A percentile compares a stretch with the other conserved stretches of the same genome.
Evolutionary conservation across 1,284 basidiomycete species (phyloP).

Genomic region (Ceratobasidium papillatum): DNA sequence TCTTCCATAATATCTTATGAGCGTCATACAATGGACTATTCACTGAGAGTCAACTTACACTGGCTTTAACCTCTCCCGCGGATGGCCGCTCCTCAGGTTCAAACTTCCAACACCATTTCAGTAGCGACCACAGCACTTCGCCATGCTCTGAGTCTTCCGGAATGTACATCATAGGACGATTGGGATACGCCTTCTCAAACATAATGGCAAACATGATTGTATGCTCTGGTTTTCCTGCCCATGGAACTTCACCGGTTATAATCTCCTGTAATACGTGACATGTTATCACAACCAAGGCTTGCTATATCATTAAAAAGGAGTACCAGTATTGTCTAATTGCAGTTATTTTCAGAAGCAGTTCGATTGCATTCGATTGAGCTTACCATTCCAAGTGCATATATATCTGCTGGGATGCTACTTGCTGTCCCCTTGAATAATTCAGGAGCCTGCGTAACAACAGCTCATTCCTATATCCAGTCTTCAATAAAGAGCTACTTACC

Average conservation of each 20-base stretch:
- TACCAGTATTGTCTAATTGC: too few species aligned
- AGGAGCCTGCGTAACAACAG: neutral
- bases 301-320: too few species aligned
- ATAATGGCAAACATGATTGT: neutral
- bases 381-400: constrained; percentile 17
- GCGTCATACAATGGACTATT: too few species aligned
- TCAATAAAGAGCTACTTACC: neutral
- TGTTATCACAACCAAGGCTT: too few species aligned
- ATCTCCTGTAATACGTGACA: neutral
- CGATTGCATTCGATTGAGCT: neutral
- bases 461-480: neutral
- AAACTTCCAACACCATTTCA: neutral
- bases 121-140: neutral
- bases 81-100: neutral
- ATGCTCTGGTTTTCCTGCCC: neutral
- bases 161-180: neutral
- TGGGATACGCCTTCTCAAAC: neutral
- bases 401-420: neutral
- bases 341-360: too few species aligned
- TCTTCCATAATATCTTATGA: too few species aligned
- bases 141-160: neutral
- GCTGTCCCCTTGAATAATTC: neutral
- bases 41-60: too few species aligned
- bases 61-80: neutral
- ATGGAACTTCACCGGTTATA: neutral